Evolutionary conservation across 768 basidiomycete genomes (phyloP), one percentile per base, ranked within the genome.

Genomic region (Gloeostereum incarnatum): DNA sequence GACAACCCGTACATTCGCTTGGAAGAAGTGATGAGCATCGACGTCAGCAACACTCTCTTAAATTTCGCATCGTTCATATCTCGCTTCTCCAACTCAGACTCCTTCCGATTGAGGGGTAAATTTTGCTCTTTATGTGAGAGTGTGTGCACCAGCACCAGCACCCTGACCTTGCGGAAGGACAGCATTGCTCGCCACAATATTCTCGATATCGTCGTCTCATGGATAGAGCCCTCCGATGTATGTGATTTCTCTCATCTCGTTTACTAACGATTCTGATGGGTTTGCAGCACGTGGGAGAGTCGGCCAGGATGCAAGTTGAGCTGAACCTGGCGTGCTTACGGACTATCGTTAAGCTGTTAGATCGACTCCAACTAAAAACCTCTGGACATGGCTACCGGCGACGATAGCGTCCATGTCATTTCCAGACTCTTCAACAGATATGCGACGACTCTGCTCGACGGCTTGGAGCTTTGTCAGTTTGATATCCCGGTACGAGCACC

Each of bases 371-470:
- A 36, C 64, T 96, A 16, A 66, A n/a, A 71, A 37, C 63, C 73
- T 4, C 59, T 71, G 2, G 83, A 72, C 38, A 54, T 61, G 1
- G 52, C 69, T 0, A 64, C 73, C 23, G 71, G 73, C 11, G 75
- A 85, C 43, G 83, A 85, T 43, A 62, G 70, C 18, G 66, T 69
- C 1, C 82, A 87, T 51, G 75, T 77, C 7, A 73, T 85, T 13
- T 81, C 86, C 2, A 66, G 90, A 18, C 56, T 89, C 19, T 93
- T 93, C 61, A 79, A 80, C 49, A 78, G 78, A 38, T 89, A 91
- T 49, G 77, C 81, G 20, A 66, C 64, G 10, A 66, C 78, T 17
- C 65, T 93, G 31, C 61, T 84, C 20, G 69, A 71, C 46, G 74
- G 74, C 3, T 61, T 85, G 33, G 74, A 77, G 21, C 56, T 66